These are phyloP conservation scores for Sporothrix pseudoabietina DNA, from an alignment of 2,329 filamentous ascomycete genomes.

Conservation along the genomic window DNA sequence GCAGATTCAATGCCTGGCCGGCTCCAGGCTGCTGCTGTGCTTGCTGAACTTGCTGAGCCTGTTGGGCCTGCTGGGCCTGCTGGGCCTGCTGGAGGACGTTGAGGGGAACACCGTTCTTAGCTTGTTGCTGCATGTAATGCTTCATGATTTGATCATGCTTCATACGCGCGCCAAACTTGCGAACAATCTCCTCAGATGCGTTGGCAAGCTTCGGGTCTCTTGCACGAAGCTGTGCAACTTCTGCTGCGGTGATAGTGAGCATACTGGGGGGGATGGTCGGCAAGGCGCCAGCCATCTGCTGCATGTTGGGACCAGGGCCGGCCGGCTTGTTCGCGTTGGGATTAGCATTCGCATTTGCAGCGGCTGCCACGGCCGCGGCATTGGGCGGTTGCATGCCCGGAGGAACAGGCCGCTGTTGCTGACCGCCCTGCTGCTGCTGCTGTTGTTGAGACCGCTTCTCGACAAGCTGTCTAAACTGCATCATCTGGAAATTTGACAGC, in stretches of 20 bases:
- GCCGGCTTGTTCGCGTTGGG: neutral
- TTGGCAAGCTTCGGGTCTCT: conserved; percentile 32
- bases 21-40: conserved; percentile 28
- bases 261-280: conserved; percentile 31
- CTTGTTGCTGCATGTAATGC: conserved; percentile 30
- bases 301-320: conserved; percentile 5
- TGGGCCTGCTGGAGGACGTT: conserved; percentile 32
- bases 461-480: conserved; percentile 44
- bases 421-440: conserved; percentile 20
- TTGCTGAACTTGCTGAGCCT: conserved; percentile 36
- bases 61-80: conserved; percentile 37
- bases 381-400: conserved; percentile 30
- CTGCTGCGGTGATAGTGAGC: conserved; percentile 29
- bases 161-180: conserved; percentile 23
- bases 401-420: conserved; percentile 33
- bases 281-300: conserved; percentile 25
- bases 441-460: conserved; percentile 33
- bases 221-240: conserved; percentile 30
- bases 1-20: conserved; percentile 25
- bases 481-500: conserved; percentile 44
- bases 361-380: neutral
- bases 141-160: conserved; percentile 32
- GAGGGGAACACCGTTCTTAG: conserved; percentile 24
- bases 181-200: conserved; percentile 31
- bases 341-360: neutral